Percentiles rank a stretch among this genome's conserved stretches.
These are phyloP conservation scores for Cryptococcus deneoformans DNA, from an alignment of 1,284 basidiomycete genomes.

Conservation along the genomic window DNA sequence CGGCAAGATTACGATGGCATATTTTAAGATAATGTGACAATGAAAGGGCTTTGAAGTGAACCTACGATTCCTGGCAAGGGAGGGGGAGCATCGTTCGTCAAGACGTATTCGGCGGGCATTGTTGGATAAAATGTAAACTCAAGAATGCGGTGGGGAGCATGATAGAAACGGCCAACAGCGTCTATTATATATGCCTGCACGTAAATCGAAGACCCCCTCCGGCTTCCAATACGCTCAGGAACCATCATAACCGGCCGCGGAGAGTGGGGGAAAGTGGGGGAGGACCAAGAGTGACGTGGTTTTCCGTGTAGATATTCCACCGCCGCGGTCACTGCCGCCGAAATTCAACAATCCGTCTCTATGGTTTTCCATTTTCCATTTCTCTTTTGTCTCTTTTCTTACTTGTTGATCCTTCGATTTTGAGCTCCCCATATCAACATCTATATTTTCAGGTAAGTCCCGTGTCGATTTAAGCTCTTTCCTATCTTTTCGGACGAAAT, in stretches of 20 bases:
- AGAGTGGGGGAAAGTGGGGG: conserved; percentile 7
- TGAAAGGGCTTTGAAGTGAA: neutral
- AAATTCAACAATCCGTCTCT: neutral
- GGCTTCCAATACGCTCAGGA: too few relatives aligned
- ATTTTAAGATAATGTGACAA: neutral
- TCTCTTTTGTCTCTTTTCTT: neutral
- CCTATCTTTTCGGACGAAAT: conserved; percentile 25
- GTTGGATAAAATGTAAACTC: neutral
- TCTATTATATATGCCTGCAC: neutral
- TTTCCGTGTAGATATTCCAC: neutral
- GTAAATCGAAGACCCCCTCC: neutral
- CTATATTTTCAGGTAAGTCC: neutral
- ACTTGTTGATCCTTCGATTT: neutral
- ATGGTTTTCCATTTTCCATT: neutral
- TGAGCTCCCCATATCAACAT: neutral
- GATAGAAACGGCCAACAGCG: neutral
- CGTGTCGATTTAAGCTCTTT: neutral
- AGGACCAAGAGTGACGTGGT: neutral
- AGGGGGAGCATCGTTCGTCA: conserved; percentile 37
- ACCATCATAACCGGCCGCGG: neutral
- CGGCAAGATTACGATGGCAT: neutral
- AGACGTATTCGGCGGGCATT: conserved; percentile 35
- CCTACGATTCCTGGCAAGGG: conserved; percentile 39
- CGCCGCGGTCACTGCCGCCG: too few relatives aligned
- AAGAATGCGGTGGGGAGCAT: neutral